phyloP scores from a whole-genome alignment of 805 yeast genomes.

The Candida railenensis region DNA sequence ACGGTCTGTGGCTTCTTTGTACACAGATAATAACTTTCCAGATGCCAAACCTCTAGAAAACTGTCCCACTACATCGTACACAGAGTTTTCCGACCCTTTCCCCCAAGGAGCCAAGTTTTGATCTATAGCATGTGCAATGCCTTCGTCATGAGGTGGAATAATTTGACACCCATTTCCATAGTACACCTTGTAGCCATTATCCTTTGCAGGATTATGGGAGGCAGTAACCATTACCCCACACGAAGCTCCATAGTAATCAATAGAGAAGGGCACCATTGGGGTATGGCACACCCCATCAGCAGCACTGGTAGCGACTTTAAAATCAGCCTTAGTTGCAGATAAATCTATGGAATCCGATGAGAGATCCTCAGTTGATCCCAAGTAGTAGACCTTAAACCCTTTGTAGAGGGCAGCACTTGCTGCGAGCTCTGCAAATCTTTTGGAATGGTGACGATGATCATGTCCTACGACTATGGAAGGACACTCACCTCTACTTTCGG shows the following conservation, averaged over 20 bases:
- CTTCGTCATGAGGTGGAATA: constrained; percentile 83
- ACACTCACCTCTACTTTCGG: constrained; percentile 3
- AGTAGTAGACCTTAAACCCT: constrained; percentile 69
- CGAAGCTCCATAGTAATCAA: constrained; percentile 59
- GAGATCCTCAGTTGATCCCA: constrained; percentile 43
- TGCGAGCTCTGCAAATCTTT: constrained; percentile 73
- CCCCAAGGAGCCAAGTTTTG: constrained; percentile 60
- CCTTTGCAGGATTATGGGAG: constrained; percentile 80
- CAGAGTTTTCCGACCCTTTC: constrained; percentile 19
- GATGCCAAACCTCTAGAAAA: constrained; percentile 21
- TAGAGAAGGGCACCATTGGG: constrained; percentile 88
- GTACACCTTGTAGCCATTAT: constrained; percentile 94
- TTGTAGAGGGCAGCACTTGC: constrained; percentile 67
- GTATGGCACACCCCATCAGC: constrained; percentile 51
- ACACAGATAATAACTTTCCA: constrained; percentile 37
- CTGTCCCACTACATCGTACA: constrained; percentile 46
- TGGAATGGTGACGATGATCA: constrained; percentile 86
- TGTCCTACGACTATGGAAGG: constrained; percentile 74
- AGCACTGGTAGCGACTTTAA: neutral
- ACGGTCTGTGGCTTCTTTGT: constrained; percentile 37
- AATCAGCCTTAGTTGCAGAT: constrained; percentile 6
- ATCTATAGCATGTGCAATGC: constrained; percentile 65
- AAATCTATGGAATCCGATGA: constrained; percentile 23
- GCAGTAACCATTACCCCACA: constrained; percentile 95
- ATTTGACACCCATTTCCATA: constrained; percentile 94